These are phyloP conservation scores for Pinus tabuliformis DNA, from an alignment of 75 land plant genomes.

Conservation along the genomic window DNA sequence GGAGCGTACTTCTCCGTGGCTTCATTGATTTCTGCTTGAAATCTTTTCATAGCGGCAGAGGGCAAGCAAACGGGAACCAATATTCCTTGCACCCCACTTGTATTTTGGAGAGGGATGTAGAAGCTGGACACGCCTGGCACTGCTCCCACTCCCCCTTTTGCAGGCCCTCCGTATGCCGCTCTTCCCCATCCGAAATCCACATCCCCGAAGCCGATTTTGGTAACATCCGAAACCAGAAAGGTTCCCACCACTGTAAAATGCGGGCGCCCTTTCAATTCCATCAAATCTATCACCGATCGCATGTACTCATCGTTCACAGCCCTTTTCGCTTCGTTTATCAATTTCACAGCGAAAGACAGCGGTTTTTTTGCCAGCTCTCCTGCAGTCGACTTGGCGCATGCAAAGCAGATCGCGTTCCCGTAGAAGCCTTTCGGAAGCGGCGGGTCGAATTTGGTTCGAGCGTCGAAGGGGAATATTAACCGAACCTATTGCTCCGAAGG, in stretches of 20 bases:
- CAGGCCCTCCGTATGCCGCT: conserved; percentile 17
- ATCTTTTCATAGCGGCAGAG: conserved; percentile 27
- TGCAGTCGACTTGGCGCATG: conserved; percentile 51
- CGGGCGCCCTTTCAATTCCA: conserved; percentile 41
- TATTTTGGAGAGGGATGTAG: conserved; percentile 4
- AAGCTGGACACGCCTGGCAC: conserved; percentile 15
- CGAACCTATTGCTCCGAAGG: conserved; percentile 27
- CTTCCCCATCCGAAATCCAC: conserved; percentile 57
- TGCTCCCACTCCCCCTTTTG: conserved; percentile 11
- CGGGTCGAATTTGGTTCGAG: conserved; percentile 9
- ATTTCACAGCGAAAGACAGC: conserved; percentile 45
- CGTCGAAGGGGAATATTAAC: background rate
- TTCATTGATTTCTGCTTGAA: conserved; percentile 6
- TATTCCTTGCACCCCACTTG: conserved; percentile 25
- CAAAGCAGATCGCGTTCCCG: conserved; percentile 45
- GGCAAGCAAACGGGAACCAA: conserved; percentile 45
- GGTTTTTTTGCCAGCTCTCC: conserved; percentile 36
- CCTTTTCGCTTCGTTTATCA: conserved; percentile 54
- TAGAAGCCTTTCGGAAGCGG: conserved; percentile 31
- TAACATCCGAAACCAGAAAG: conserved; percentile 38
- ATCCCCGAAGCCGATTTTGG: conserved; percentile 19
- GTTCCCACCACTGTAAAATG: conserved; percentile 20
- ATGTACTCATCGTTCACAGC: conserved; percentile 61
- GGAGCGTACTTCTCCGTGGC: too few relatives aligned
- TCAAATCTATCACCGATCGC: conserved; percentile 55